Base-by-base conservation (phyloP, 1,284 basidiomycete species). In the Boletellus deceptivus region DNA sequence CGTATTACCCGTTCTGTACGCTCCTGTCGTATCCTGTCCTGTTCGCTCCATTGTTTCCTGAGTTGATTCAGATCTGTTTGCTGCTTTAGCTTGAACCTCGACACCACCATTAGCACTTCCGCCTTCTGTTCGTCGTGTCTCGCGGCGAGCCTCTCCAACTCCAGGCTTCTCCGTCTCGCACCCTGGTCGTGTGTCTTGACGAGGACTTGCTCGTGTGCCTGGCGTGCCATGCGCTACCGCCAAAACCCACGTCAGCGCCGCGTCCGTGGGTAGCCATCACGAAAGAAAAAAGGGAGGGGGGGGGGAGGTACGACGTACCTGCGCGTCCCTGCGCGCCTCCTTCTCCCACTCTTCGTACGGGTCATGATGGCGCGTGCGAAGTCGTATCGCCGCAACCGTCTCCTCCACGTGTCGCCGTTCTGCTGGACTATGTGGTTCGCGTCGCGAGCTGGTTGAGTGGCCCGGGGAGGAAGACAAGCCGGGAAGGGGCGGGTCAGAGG, bases 311-410 rank as follows among this genome's bases (percentile, higher is more conserved):
- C 48, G 6, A 77, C 84, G 56, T 62, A 90, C 88, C 59, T 85
- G 81, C 14, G 88, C 83, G 55, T 90, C 86, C 57, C 76, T 79
- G 33, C 80, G 75, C 25, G 82, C 80, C 57, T 82, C 72, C 54
- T 76, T 77, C 68, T 87, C 82, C 87, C 86, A 90, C 59, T 89
- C 86, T 69, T 89, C 86, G 55, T 88, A 89, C 17, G 83, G 83
- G 59, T 90, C 88, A 50, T 80, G 73, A 71, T 89, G 77, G 50
- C 78, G 76, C 14, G 81, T 77, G 17, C 79, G 78, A 34, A 86
- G 72, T 18, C 85, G 78, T 53, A 90, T 86, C 8, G 86, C 79
- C 5, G 83, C 79, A 5, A 90, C 70, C 0, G 83, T 83, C 20
- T 89, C 88, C 53, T 86, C 80, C 38, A 84, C 72, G 36, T 79